A percentile compares a stretch with the other conserved stretches of the same genome.
Evolutionary conservation across 2,329 filamentous ascomycete species (phyloP).

Genomic region (Dothistroma pini): DNA sequence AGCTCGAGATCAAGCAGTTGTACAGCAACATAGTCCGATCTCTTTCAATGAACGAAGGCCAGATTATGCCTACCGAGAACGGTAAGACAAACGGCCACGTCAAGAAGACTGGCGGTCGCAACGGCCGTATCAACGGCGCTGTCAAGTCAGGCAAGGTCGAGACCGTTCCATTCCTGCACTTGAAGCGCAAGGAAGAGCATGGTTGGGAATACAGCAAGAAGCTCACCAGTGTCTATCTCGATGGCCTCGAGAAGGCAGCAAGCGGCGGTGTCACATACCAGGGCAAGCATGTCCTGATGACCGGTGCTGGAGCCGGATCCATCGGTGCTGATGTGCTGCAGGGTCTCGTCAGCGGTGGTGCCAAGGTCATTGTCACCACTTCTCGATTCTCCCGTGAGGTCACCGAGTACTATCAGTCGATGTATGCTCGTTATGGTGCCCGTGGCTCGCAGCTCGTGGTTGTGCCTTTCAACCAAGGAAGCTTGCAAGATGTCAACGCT

Average conservation of each 20-base stretch:
- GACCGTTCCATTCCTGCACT: constrained; percentile 94
- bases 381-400: constrained; percentile 95
- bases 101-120: constrained; percentile 58
- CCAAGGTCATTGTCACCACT: constrained; percentile 94
- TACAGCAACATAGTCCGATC: constrained; percentile 94
- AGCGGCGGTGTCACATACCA: constrained; percentile 84
- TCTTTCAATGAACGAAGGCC: constrained; percentile 94
- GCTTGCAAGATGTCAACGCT: constrained; percentile 95
- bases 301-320: constrained; percentile 93
- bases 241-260: constrained; percentile 85
- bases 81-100: constrained; percentile 59
- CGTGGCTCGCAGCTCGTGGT: constrained; percentile 95
- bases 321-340: constrained; percentile 97
- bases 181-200: constrained; percentile 89
- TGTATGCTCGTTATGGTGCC: constrained; percentile 93
- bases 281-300: constrained; percentile 97
- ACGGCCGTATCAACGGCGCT: constrained; percentile 45
- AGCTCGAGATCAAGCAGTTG: constrained; percentile 91
- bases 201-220: constrained; percentile 99
- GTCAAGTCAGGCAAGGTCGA: constrained; percentile 84
- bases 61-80: constrained; percentile 88
- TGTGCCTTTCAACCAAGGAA: constrained; percentile 98
- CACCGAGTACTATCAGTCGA: constrained; percentile 98
- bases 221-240: constrained; percentile 86
- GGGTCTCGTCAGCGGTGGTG: constrained; percentile 92